phyloP scores from a whole-genome alignment of 352 stramenopile species.

The Pythium aristosporum region DNA sequence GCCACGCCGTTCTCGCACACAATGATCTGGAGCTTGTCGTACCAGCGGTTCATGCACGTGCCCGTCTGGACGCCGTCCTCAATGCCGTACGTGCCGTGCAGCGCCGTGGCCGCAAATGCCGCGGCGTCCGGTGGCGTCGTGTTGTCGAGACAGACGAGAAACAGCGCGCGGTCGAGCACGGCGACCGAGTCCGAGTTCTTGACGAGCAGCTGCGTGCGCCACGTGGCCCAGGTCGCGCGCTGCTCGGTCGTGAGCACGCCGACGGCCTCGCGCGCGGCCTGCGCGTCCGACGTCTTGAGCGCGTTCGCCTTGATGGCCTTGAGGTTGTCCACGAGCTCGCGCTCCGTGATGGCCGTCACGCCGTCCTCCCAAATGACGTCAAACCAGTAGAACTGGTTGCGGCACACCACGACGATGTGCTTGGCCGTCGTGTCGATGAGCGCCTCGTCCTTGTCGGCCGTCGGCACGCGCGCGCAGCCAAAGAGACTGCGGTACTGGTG shows the following conservation, averaged over 20 bases:
- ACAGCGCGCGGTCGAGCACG: constrained; percentile 92
- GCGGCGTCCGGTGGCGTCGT: constrained; percentile 77
- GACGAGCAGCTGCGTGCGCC: constrained; percentile 74
- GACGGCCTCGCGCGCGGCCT: constrained; percentile 64
- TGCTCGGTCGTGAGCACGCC: constrained; percentile 93
- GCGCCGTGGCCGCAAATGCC: constrained; percentile 78
- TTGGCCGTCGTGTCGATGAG: constrained; percentile 80
- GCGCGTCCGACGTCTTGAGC: constrained; percentile 50
- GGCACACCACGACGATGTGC: constrained; percentile 93
- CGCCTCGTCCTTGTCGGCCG: constrained; percentile 66
- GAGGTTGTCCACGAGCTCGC: constrained; percentile 91
- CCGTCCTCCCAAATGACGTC: constrained; percentile 88
- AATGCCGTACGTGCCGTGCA: constrained; percentile 93
- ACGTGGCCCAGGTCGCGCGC: constrained; percentile 88
- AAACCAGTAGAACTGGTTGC: constrained; percentile 96
- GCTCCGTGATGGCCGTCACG: constrained; percentile 87
- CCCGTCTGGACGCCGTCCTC: constrained; percentile 69
- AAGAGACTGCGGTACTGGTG: constrained; percentile 95
- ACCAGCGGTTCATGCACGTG: constrained; percentile 97
- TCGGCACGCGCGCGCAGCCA: constrained; percentile 84
- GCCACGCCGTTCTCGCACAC: constrained; percentile 93
- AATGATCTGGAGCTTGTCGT: constrained; percentile 97
- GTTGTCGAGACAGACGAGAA: constrained; percentile 95
- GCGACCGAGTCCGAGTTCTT: constrained; percentile 81
- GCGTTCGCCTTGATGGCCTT: constrained; percentile 88